Conservation (phyloP, 495 filamentous ascomycete genomes). For the Penicillium odoratum region DNA sequence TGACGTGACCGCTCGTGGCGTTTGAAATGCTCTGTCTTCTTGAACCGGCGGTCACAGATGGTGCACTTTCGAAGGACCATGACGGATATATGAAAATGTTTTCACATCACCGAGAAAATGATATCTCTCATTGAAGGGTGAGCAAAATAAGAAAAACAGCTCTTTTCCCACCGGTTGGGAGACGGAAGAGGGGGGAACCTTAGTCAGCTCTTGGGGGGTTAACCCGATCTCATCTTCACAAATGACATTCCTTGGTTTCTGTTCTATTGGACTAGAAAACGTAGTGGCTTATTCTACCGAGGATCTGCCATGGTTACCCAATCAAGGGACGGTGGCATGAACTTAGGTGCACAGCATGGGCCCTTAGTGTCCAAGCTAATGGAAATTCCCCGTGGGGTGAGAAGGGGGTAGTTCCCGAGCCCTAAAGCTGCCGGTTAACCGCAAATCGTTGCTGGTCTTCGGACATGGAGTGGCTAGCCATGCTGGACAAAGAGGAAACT, state of each 20-base stretch:
- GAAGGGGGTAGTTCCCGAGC: neutral
- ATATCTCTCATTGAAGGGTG: neutral
- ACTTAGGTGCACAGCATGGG: neutral
- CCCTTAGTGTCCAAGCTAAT: neutral
- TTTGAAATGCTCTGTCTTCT: conserved; percentile 57
- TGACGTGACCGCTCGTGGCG: conserved; percentile 56
- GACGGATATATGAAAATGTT: conserved; percentile 12
- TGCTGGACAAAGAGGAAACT: neutral
- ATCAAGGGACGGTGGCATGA: neutral
- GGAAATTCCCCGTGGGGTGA: neutral
- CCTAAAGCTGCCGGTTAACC: neutral
- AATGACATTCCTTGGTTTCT: neutral
- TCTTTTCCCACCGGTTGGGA: neutral
- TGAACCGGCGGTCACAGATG: conserved; percentile 53
- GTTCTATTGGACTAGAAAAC: neutral
- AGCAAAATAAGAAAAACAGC: neutral
- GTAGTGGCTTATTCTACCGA: conserved; percentile 12
- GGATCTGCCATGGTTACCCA: conserved; percentile 10
- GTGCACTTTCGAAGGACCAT: conserved; percentile 53
- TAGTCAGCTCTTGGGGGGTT: neutral
- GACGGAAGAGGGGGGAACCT: conserved; percentile 3
- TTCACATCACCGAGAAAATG: neutral
- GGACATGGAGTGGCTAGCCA: neutral
- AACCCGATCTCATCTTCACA: neutral
- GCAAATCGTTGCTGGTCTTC: neutral